Percentiles rank a stretch among this genome's conserved stretches.
Evolutionary conservation across 2,329 filamentous ascomycete species (phyloP).

Genomic region (Cordyceps cateniannulata): DNA sequence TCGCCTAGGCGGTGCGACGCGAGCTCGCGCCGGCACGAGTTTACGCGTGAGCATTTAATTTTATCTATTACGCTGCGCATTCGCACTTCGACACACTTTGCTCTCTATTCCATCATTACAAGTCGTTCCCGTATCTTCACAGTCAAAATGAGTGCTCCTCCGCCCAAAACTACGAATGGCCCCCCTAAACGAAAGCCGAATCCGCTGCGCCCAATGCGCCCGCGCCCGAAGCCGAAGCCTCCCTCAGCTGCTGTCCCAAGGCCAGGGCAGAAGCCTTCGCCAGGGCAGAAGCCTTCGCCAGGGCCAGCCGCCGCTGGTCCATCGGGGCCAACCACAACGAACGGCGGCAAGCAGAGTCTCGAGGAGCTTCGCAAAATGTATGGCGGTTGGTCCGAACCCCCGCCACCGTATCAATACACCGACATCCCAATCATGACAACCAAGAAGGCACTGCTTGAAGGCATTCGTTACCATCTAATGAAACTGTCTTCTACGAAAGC

Average conservation of each 20-base stretch:
- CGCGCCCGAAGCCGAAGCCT: conserved; percentile 35
- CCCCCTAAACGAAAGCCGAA: conserved; percentile 25
- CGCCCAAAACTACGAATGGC: conserved; percentile 30
- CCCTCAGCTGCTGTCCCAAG: conserved; percentile 59
- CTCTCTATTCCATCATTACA: not conserved
- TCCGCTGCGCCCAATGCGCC: conserved; percentile 34
- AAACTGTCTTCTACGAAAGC: conserved; percentile 59
- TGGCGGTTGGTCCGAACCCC: conserved; percentile 52
- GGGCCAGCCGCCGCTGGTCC: conserved; percentile 19
- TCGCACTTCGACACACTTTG: not conserved
- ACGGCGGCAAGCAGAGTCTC: conserved; percentile 28
- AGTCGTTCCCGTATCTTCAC: not conserved
- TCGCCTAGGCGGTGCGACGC: conserved; percentile 8
- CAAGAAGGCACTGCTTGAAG: conserved; percentile 72
- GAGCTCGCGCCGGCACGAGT: not conserved
- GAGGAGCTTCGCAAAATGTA: conserved; percentile 39
- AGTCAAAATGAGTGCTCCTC: conserved; percentile 38
- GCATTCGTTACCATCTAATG: conserved; percentile 81
- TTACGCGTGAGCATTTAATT: conserved; percentile 8
- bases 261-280: too few relatives aligned
- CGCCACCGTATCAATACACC: conserved; percentile 40
- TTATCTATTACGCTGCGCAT: conserved; percentile 12
- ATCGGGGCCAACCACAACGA: conserved; percentile 18
- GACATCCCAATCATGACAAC: conserved; percentile 71
- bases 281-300: conserved; percentile 18